Evolutionary conservation across 2,329 filamentous ascomycete species (phyloP), one percentile per base, ranked within the genome.

Genomic region (Phialemoniopsis sp.): DNA sequence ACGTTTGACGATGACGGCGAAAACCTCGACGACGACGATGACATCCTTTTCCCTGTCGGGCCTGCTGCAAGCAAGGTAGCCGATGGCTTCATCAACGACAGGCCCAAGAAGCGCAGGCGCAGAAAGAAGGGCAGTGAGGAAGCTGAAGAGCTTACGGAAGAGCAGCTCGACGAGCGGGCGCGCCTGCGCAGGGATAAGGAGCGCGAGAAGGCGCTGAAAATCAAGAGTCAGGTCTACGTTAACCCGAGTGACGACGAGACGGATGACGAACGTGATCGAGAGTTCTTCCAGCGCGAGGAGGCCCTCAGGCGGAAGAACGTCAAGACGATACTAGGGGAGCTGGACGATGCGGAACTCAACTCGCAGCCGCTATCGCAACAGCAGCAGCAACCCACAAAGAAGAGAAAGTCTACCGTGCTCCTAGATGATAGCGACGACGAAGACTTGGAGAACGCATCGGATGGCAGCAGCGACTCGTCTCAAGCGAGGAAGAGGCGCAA

Each of bases 221-320:
- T 93, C 64, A 97, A 96, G 70, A 94, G 87, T 52, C 82, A 83
- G 17, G 64, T 91, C 30, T 91, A 82, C 52, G 85, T 98, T 37
- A 78, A 85, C 42, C 82, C 84, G 29, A 89, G 85, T 49, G 93
- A 97, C 56, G 93, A 97, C 38, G 89, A 95, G 69, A 83, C 77
- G n/a, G 89, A 95, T 53, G 88, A 89, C 34, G 77, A 79, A 41
- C 78, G 87, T 13, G 71, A 73, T 36, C 61, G 68, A 16, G 80
- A 77, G 15, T 96, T 96, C 63, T 96, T 91, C 61, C 80, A 75
- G 3, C 73, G 78, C 13, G 90, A 96, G 62, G 80, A 83, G 58
- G 62, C 59, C 13, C 70, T 84, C 43, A 71, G 86, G 36, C 72
- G 78, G 46, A 74, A 74, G 35, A 65, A 68, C 15, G 65, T 62